These are phyloP conservation scores for Arthrobotrys sinensis DNA, from an alignment of 2,329 filamentous ascomycete species.

Conservation along the genomic window DNA sequence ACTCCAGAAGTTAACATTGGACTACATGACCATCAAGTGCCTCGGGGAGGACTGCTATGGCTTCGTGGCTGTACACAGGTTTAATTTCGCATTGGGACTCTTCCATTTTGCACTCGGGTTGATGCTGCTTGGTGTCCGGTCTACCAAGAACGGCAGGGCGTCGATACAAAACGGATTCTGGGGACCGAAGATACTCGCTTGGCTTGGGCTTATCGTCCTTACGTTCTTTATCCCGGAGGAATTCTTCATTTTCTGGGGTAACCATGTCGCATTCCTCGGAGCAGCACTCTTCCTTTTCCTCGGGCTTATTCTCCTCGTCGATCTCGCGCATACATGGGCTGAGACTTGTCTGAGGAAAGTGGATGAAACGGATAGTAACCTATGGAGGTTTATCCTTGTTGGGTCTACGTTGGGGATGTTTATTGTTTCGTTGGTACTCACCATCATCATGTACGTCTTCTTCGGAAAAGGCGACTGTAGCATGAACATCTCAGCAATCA, in stretches of 20 bases:
- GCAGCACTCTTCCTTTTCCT: conserved; percentile 95
- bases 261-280: conserved; percentile 88
- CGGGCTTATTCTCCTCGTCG: conserved; percentile 90
- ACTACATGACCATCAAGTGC: conserved; percentile 96
- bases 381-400: conserved; percentile 90
- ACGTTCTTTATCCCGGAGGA: conserved; percentile 95
- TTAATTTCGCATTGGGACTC: conserved; percentile 96
- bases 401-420: conserved; percentile 97
- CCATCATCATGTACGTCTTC: conserved; percentile 96
- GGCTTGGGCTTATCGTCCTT: conserved; percentile 87
- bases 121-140: conserved; percentile 87
- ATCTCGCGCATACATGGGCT: conserved; percentile 96
- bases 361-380: conserved; percentile 84
- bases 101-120: conserved; percentile 91
- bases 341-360: conserved; percentile 96
- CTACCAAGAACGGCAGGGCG: conserved; percentile 84
- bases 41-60: conserved; percentile 92
- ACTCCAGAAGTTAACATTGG: conserved; percentile 88
- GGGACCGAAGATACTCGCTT: conserved; percentile 94
- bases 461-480: conserved; percentile 85
- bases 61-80: conserved; percentile 95
- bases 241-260: conserved; percentile 93
- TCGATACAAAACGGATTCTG: conserved; percentile 91
- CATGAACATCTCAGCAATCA: conserved; percentile 98
- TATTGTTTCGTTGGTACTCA: conserved; percentile 89